phyloP scores from a whole-genome alignment of 495 filamentous ascomycete species.

The Aspergillus bertholletiae region DNA sequence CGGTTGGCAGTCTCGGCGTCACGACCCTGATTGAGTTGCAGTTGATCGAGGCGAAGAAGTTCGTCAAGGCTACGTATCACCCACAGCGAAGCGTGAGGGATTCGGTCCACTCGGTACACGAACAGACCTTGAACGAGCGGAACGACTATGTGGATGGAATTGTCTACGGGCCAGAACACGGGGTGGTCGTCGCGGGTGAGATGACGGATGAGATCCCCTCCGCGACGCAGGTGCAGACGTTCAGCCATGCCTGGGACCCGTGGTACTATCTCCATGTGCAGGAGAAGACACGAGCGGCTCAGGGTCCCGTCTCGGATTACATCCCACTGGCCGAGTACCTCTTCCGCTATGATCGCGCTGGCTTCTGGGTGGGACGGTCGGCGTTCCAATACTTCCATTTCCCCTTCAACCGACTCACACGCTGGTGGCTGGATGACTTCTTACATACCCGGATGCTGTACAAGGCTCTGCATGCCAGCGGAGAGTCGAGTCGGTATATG shows the following conservation, averaged over 20 bases:
- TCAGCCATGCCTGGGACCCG: slow-evolving; percentile 42
- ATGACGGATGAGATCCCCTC: slow-evolving; percentile 21
- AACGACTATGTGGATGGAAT: slow-evolving; percentile 51
- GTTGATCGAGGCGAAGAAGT: slow-evolving; percentile 36
- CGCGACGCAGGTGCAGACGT: slow-evolving; percentile 21
- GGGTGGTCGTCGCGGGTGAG: slow-evolving; percentile 37
- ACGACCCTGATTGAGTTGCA: slow-evolving; percentile 43
- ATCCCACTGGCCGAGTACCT: slow-evolving; percentile 52
- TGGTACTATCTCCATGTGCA: slow-evolving; percentile 52
- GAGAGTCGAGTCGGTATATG: slow-evolving; percentile 32
- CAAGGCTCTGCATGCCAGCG: slow-evolving; percentile 42
- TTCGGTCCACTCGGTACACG: background rate
- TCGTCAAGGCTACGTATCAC: slow-evolving; percentile 41
- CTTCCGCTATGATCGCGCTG: slow-evolving; percentile 55
- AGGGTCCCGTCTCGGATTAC: slow-evolving; percentile 21
- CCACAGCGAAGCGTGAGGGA: slow-evolving; percentile 12
- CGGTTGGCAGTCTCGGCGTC: slow-evolving; percentile 43
- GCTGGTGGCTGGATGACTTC: slow-evolving; percentile 45
- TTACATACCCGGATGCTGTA: slow-evolving; percentile 48
- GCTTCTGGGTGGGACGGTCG: slow-evolving; percentile 44
- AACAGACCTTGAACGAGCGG: slow-evolving; percentile 9
- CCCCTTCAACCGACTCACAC: slow-evolving; percentile 46
- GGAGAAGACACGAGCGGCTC: background rate
- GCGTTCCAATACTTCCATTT: slow-evolving; percentile 46
- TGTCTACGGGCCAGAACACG: slow-evolving; percentile 29